Evolutionary conservation across 768 basidiomycete genomes (phyloP).

Genomic region (Tephrocybe rancida): DNA sequence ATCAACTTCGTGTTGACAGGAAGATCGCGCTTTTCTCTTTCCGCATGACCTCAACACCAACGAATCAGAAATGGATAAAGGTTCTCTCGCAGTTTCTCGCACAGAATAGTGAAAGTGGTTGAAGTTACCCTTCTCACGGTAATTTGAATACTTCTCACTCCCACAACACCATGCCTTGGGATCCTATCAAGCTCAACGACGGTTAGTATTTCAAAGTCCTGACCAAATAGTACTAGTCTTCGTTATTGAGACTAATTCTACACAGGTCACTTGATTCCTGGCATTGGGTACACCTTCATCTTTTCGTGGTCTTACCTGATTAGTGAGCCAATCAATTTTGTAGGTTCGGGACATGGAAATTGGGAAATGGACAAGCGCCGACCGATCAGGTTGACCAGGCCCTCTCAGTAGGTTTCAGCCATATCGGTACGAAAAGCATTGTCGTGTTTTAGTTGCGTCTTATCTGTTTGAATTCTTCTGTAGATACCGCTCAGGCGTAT

Average conservation of each 20-base stretch:
- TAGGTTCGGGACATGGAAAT: constrained; percentile 64
- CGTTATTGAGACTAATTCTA: neutral
- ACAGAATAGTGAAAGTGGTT: no score
- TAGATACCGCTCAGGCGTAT: constrained; percentile 66
- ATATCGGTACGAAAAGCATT: constrained; percentile 49
- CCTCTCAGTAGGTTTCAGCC: constrained; percentile 59
- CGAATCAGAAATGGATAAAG: neutral
- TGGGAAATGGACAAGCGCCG: constrained; percentile 57
- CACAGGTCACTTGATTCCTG: constrained; percentile 48
- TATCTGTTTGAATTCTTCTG: neutral
- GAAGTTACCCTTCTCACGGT: no score
- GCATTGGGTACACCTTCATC: constrained; percentile 41
- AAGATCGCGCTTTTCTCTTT: no score
- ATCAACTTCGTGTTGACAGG: no score
- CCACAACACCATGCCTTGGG: constrained; percentile 56
- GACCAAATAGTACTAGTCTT: constrained; percentile 7
- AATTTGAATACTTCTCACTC: neutral
- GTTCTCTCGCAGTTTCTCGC: no score
- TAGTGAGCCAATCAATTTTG: neutral
- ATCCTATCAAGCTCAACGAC: constrained; percentile 58
- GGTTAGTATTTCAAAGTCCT: constrained; percentile 31
- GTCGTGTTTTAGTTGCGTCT: neutral
- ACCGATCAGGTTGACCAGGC: constrained; percentile 64
- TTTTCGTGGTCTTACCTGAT: neutral
- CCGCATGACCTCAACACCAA: neutral